These are phyloP conservation scores for Salix brachista DNA, from an alignment of 345 rosid genomes.

Conservation along the genomic window DNA sequence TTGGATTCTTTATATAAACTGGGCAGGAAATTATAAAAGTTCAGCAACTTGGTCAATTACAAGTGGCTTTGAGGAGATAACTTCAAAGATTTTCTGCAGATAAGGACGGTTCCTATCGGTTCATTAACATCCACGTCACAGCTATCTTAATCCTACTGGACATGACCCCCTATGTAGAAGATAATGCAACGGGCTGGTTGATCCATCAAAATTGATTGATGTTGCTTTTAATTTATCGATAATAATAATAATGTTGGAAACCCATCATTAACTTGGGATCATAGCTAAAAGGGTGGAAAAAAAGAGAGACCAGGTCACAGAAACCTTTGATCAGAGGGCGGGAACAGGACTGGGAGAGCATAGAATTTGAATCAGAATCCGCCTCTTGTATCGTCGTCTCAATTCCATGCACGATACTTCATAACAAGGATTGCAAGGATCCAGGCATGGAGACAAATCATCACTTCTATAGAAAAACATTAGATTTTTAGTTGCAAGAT, in stretches of 20 bases:
- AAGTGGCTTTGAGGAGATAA: constrained; percentile 19
- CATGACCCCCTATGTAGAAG: background rate
- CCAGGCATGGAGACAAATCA: too few species aligned
- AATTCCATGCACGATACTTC: too few species aligned
- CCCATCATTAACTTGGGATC: background rate
- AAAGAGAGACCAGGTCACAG: too few species aligned
- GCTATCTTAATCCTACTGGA: background rate
- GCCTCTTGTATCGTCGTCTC: background rate
- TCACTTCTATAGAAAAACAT: too few species aligned
- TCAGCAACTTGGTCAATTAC: constrained; percentile 1
- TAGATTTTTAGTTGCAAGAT: too few species aligned
- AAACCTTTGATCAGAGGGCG: too few species aligned
- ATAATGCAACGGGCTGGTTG: background rate
- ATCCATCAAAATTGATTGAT: background rate
- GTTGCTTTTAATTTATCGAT: background rate
- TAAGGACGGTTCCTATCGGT: constrained; percentile 20
- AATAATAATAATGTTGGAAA: background rate
- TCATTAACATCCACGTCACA: constrained; percentile 20
- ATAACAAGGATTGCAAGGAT: too few species aligned
- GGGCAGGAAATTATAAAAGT: background rate
- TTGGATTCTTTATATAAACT: background rate
- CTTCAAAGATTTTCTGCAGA: constrained; percentile 19
- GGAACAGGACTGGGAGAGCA: too few species aligned
- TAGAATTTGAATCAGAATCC: background rate
- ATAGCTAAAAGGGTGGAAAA: too few species aligned